phyloP scores from a whole-genome alignment of 129 eudicot species.

The Pittosporum tobira region DNA sequence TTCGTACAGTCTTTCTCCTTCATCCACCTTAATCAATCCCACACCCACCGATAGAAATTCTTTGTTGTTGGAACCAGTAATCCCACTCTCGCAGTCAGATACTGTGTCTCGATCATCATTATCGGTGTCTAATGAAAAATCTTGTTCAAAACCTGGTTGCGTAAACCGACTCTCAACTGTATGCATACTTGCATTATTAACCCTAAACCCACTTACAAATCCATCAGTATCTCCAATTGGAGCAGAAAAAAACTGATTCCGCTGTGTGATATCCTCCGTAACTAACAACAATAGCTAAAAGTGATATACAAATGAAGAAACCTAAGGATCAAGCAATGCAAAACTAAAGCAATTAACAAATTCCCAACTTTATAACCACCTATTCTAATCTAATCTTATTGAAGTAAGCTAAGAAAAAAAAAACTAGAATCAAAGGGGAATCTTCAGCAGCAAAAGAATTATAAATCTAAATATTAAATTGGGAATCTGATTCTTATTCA shows the following conservation, averaged over 20 bases:
- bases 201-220: too few relatives aligned
- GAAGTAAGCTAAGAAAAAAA: background rate
- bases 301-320: constrained; percentile 11
- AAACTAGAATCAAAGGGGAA: too few relatives aligned
- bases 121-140: constrained; percentile 5
- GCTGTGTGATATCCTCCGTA: background rate
- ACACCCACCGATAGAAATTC: background rate
- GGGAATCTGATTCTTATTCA: background rate
- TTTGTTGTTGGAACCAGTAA: constrained; percentile 20
- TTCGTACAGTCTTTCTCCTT: constrained; percentile 21
- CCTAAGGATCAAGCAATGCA: constrained; percentile 6
- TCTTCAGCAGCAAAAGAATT: too few relatives aligned
- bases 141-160: background rate
- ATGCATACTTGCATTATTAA: background rate
- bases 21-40: constrained; percentile 28
- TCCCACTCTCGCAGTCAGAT: constrained; percentile 66
- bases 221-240: too few relatives aligned
- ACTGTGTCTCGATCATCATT: constrained; percentile 16
- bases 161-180: background rate
- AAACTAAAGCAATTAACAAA: background rate
- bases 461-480: background rate
- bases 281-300: background rate
- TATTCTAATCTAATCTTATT: background rate
- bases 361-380: background rate
- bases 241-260: constrained; percentile 3